These are phyloP conservation scores for Fusarium duplospermum DNA, from an alignment of 2,329 filamentous ascomycete species.

Conservation along the genomic window DNA sequence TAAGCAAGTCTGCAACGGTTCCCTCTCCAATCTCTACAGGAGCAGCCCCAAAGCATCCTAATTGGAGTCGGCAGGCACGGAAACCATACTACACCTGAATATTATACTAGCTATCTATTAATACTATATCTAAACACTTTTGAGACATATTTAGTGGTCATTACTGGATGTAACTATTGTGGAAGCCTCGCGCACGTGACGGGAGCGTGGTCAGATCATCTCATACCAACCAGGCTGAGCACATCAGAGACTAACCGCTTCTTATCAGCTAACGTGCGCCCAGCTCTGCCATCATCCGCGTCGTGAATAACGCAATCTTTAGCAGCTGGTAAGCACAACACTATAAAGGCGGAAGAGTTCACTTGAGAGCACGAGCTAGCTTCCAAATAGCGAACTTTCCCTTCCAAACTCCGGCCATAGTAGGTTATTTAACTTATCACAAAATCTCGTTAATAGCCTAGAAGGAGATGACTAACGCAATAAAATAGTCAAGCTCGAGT, in stretches of 20 bases:
- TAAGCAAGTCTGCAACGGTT: too few species aligned
- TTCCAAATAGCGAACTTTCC: neutral
- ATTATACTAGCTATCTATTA: too few species aligned
- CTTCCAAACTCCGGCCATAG: neutral
- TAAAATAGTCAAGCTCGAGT: neutral
- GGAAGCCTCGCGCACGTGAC: neutral
- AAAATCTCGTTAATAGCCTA: neutral
- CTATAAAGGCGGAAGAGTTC: neutral
- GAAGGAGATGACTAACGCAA: neutral
- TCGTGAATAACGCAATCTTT: neutral
- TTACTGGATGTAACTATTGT: too few species aligned
- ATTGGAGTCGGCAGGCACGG: too few species aligned
- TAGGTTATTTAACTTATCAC: neutral
- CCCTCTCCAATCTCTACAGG: too few species aligned
- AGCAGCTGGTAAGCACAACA: neutral
- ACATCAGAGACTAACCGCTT: neutral
- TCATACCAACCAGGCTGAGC: neutral
- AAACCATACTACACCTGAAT: too few species aligned
- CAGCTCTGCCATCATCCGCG: neutral
- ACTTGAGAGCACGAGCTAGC: rapidly evolving
- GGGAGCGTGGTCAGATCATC: neutral
- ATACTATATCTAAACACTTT: too few species aligned
- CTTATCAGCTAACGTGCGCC: neutral
- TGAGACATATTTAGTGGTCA: too few species aligned
- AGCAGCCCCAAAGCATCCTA: too few species aligned